Conservation (phyloP, 1,284 basidiomycete species). For the Trametes pubescens region DNA sequence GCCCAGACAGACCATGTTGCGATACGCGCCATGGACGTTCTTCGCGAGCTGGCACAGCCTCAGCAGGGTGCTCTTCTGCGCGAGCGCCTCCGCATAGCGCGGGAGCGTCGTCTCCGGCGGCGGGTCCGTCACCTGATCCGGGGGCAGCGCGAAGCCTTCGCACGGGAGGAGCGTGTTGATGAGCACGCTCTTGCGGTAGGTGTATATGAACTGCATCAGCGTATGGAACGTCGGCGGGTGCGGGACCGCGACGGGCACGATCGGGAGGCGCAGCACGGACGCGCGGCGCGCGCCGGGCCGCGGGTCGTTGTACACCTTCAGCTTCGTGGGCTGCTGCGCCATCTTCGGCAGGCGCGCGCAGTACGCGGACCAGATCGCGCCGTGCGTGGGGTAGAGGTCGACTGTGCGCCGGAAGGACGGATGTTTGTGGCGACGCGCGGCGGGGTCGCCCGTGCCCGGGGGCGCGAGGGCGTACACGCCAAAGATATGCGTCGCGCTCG, state of each 20-base stretch:
- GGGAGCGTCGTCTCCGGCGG: constrained; percentile 1
- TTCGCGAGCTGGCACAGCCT: constrained; percentile 20
- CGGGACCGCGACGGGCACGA: constrained; percentile 33
- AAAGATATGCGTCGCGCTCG: constrained; percentile 35
- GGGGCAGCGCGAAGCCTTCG: constrained; percentile 1
- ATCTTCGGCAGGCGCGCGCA: constrained; percentile 33
- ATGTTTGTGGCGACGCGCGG: constrained; percentile 13
- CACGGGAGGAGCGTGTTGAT: constrained; percentile 21
- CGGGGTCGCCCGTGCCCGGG: constrained; percentile 1
- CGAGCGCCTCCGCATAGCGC: constrained; percentile 14
- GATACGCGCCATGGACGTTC: constrained; percentile 24
- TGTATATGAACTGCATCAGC: constrained; percentile 32
- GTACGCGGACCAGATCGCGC: constrained; percentile 33
- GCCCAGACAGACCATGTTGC: constrained; percentile 31
- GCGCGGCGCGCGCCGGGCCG: constrained; percentile 8
- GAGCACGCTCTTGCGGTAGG: constrained; percentile 21
- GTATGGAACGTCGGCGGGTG: constrained; percentile 24
- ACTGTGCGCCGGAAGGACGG: constrained; percentile 19
- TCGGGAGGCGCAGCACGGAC: constrained; percentile 28
- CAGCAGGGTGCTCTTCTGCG: constrained; percentile 2
- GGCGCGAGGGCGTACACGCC: constrained; percentile 26
- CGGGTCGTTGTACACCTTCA: constrained; percentile 11
- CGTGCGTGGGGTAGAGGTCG: constrained; percentile 34
- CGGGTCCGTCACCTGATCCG: constrained; percentile 1
- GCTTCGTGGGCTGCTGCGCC: constrained; percentile 12